Base-by-base conservation (phyloP, 441 rosid species). In the Populus hybrid region DNA sequence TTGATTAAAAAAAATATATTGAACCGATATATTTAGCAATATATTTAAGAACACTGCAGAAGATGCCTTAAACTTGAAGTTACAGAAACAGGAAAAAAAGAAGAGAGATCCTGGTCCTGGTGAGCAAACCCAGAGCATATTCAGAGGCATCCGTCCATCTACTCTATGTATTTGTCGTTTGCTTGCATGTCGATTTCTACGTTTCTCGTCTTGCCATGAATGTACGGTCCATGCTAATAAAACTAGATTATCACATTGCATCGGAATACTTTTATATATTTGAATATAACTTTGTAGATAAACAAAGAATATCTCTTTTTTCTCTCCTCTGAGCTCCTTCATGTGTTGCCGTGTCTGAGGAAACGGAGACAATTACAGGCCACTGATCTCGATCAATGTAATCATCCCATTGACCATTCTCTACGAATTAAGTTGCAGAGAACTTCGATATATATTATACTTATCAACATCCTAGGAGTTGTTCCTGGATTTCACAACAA, bases 291-390 rank as follows among this genome's bases (percentile, higher is more conserved):
- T 23, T 67, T 34, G 42, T 68, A 18, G 65, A 59, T 4, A 32
- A 68, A 32, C 70, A 18, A 26, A 67, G 70, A 67, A 67, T 67
- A 32, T 67, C 70, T 46, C 57, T 67, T 30, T 16, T 67, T 67
- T 32, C 42, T 32, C 35, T 18, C 40, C 70, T 20, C 34, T 32
- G 34, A 7, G 40, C 70, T 67, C 38, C 70, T 34, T 18, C 70
- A 32, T 30, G 21, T 32, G 70, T 12, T 67, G 70, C 42, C 34
- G 20, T 30, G 70, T 67, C 70, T 32, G 36, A 32, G 36, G 12
- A 67, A 18, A 32, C n/a, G 71, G 71, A 32, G 42, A 34, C 71
- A 34, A 18, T 20, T 5, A 16, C 71, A 68, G 8, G 71, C 71
- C 71, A 6, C 35, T 30, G 46, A 10, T 40, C 70, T 32, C 38